These are phyloP conservation scores for Chaetomiaceae sp. DNA, from an alignment of 2,329 filamentous ascomycete species.

Conservation along the genomic window DNA sequence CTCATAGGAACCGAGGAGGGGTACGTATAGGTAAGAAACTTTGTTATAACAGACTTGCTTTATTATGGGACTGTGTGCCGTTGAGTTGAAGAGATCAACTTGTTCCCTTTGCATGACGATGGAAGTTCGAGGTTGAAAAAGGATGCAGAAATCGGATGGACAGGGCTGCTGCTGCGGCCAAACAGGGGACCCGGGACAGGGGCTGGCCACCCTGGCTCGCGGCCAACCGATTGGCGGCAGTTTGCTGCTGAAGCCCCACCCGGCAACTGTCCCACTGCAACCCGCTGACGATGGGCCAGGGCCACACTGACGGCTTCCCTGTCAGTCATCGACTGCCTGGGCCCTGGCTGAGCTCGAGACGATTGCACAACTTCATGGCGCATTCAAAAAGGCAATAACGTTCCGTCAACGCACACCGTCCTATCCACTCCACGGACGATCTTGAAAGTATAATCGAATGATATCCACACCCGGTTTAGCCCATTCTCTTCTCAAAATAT, in stretches of 20 bases:
- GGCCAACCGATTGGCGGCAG: conserved; percentile 12
- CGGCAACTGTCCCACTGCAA: conserved; percentile 9
- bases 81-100: background rate
- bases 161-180: conserved; percentile 11
- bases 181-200: conserved; percentile 12
- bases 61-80: background rate
- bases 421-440: background rate
- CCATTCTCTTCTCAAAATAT: background rate
- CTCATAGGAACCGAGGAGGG: background rate
- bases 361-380: background rate
- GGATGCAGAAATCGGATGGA: conserved; percentile 12
- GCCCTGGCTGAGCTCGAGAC: background rate
- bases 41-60: background rate
- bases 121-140: conserved; percentile 5
- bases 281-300: conserved; percentile 9
- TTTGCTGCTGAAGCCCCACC: conserved; percentile 3
- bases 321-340: background rate
- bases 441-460: background rate
- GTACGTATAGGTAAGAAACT: background rate
- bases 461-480: background rate
- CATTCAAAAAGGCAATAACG: background rate
- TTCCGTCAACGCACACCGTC: background rate
- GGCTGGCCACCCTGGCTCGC: background rate
- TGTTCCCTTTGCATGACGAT: background rate
- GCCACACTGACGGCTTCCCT: background rate